These are phyloP conservation scores for Lupinus albus DNA, from an alignment of 306 rosid genomes.

Conservation along the genomic window DNA sequence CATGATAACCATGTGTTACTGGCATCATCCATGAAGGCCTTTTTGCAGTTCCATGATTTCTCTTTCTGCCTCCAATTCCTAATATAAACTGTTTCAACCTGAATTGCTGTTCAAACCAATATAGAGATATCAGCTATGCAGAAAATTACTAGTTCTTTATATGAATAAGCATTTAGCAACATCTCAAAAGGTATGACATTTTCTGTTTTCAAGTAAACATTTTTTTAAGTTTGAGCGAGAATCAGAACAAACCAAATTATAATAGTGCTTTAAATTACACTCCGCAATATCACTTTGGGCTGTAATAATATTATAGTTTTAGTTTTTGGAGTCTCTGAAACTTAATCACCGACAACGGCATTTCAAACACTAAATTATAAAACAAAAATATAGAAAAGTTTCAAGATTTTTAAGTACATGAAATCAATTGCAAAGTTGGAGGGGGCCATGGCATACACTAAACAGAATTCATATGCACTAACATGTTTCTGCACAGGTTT, in stretches of 20 bases:
- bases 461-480: not conserved
- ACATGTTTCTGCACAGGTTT: not conserved
- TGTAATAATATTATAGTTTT: no score
- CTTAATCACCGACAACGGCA: no score
- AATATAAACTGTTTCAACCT: slow-evolving; percentile 48
- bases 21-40: slow-evolving; percentile 82
- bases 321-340: no score
- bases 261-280: no score
- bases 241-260: no score
- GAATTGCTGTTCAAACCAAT: slow-evolving; percentile 42
- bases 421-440: no score
- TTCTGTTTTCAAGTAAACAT: not conserved
- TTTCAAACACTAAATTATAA: not conserved
- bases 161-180: not conserved
- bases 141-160: slow-evolving; percentile 3
- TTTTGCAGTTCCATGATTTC: slow-evolving; percentile 23
- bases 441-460: no score
- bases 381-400: no score
- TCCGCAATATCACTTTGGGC: no score
- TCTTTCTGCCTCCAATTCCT: slow-evolving; percentile 46
- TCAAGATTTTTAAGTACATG: no score
- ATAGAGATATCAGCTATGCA: not conserved
- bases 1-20: slow-evolving; percentile 70
- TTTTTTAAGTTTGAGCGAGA: no score
- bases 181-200: slow-evolving; percentile 6